Conservation (phyloP, 768 basidiomycete species). For the Amylocystis lapponica region DNA sequence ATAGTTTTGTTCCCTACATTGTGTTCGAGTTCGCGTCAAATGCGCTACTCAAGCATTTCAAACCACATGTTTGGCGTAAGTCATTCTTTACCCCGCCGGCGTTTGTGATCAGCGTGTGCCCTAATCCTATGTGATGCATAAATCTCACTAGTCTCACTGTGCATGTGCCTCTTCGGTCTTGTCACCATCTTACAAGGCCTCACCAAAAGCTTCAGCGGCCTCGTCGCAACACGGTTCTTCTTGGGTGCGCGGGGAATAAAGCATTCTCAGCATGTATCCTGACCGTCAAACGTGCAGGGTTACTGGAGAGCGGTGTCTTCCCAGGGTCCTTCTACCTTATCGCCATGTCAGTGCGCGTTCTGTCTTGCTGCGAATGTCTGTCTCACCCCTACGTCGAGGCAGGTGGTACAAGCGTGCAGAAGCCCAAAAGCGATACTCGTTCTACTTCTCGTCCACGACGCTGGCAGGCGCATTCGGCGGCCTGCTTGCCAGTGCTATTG, state of each 20-base stretch:
- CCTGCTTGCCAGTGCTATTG: conserved; percentile 26
- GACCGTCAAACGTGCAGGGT: conserved; percentile 1
- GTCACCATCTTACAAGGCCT: conserved; percentile 29
- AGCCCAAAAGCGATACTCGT: conserved; percentile 28
- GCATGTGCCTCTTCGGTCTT: conserved; percentile 34
- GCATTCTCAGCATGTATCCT: conserved; percentile 6
- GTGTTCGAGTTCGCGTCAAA: conserved; percentile 33
- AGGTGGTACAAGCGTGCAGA: conserved; percentile 35
- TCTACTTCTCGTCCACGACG: conserved; percentile 36
- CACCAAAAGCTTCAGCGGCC: conserved; percentile 27
- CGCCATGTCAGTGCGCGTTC: conserved; percentile 1
- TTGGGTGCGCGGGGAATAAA: conserved; percentile 23
- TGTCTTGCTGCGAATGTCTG: conserved; percentile 26
- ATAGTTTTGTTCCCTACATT: conserved; percentile 28
- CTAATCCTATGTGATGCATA: no score
- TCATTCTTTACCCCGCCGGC: neutral
- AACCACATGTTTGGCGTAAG: conserved; percentile 30
- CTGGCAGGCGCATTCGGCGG: conserved; percentile 35
- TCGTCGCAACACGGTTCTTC: conserved; percentile 34
- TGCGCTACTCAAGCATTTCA: conserved; percentile 27
- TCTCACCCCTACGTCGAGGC: no score
- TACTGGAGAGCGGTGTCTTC: conserved; percentile 26
- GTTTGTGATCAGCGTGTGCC: neutral
- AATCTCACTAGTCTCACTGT: conserved; percentile 22
- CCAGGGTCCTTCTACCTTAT: conserved; percentile 16